Conservation (phyloP, 176 grass and related monocot genomes). For the Paspalum notatum region DNA sequence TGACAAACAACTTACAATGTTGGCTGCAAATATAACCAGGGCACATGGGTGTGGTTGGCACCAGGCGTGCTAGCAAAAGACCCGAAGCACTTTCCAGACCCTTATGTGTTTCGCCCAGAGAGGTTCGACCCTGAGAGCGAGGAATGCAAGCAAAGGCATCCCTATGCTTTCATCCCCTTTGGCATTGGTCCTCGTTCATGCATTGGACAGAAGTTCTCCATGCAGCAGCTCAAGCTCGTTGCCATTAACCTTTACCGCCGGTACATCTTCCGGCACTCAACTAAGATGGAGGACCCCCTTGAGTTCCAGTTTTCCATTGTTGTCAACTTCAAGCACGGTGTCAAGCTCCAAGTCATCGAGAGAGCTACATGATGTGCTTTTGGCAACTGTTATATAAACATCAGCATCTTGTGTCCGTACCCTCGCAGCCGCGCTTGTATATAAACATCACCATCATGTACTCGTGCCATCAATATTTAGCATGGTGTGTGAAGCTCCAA, state of each 20-base stretch:
- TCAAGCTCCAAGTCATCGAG: constrained; percentile 53
- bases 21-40: constrained; percentile 9
- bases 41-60: constrained; percentile 75
- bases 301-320: constrained; percentile 64
- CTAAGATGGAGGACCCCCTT: constrained; percentile 53
- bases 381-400: too few species aligned
- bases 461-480: too few species aligned
- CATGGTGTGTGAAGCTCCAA: too few species aligned
- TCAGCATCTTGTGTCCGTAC: too few species aligned
- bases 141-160: constrained; percentile 59
- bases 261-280: constrained; percentile 60
- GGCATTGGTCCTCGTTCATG: constrained; percentile 64
- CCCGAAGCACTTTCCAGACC: constrained; percentile 50
- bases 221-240: constrained; percentile 67
- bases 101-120: constrained; percentile 52
- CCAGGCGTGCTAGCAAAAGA: constrained; percentile 65
- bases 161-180: constrained; percentile 74
- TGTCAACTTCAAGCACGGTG: constrained; percentile 60
- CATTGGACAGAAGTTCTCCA: constrained; percentile 66
- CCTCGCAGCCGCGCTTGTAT: background rate
- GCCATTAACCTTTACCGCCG: constrained; percentile 57
- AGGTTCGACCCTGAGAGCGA: constrained; percentile 54
- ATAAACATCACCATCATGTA: too few species aligned
- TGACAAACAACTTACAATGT: background rate
- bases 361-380: background rate